Percentiles rank a stretch among this genome's conserved stretches.
These are phyloP conservation scores for Metarhizium guizhouense DNA, from an alignment of 2,329 filamentous ascomycete species.

Conservation along the genomic window DNA sequence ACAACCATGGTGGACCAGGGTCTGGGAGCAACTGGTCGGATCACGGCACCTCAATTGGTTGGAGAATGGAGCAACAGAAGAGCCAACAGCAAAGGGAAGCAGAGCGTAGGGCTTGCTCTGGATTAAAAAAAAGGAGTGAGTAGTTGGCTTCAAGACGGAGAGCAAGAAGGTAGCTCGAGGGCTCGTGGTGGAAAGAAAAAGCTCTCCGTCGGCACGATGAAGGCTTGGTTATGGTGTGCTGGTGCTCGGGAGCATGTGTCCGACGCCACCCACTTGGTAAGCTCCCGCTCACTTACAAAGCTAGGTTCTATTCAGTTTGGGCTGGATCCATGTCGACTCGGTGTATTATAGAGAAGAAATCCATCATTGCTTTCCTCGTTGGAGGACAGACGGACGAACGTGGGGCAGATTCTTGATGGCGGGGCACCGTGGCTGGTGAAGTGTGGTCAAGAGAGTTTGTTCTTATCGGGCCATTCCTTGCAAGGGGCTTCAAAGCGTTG, in stretches of 20 bases:
- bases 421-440: background rate
- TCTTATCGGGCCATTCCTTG: no score
- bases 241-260: background rate
- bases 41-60: background rate
- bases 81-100: background rate
- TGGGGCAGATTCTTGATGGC: background rate
- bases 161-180: background rate
- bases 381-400: background rate
- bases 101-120: background rate
- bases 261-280: background rate
- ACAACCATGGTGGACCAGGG: slow-evolving; percentile 61
- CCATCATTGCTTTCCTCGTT: background rate
- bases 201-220: background rate
- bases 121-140: background rate
- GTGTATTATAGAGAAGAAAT: background rate
- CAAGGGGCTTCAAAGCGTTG: no score
- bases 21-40: slow-evolving; percentile 1
- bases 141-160: background rate
- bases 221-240: background rate
- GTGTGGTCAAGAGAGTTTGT: no score
- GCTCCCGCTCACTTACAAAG: background rate
- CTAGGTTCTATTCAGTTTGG: background rate
- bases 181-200: background rate
- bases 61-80: background rate
- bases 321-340: background rate